Conservation (phyloP, 2,329 filamentous ascomycete genomes). For the Xylaria sp. region DNA sequence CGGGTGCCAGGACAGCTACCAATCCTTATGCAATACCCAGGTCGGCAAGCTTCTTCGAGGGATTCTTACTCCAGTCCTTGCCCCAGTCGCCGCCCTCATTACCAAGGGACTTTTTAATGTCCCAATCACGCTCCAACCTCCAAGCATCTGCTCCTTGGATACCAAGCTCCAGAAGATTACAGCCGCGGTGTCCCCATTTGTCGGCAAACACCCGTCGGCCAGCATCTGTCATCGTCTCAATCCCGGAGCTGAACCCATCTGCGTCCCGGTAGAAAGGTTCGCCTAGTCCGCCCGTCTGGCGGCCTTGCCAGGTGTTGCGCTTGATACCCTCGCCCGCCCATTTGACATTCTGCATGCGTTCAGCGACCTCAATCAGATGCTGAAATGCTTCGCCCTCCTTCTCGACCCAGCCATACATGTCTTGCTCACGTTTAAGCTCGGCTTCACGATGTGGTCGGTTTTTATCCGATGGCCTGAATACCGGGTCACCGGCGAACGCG, state of each 20-base stretch:
- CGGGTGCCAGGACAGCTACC: constrained; percentile 14
- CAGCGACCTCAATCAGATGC: constrained; percentile 49
- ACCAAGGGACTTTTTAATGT: constrained; percentile 42
- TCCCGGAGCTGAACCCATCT: constrained; percentile 50
- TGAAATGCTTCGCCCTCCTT: constrained; percentile 51
- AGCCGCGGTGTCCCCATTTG: constrained; percentile 57
- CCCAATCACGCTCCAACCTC: constrained; percentile 53
- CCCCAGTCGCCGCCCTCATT: constrained; percentile 48
- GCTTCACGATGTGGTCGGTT: constrained; percentile 42
- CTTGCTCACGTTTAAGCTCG: constrained; percentile 46
- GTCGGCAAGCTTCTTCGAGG: constrained; percentile 29
- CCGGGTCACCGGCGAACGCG: constrained; percentile 49
- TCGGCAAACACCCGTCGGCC: constrained; percentile 51
- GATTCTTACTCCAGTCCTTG: constrained; percentile 47
- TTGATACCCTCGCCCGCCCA: constrained; percentile 38
- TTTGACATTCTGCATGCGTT: constrained; percentile 48
- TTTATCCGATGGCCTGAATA: constrained; percentile 40
- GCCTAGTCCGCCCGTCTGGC: constrained; percentile 55
- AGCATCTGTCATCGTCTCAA: constrained; percentile 50
- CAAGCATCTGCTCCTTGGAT: constrained; percentile 51
- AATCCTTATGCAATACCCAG: constrained; percentile 34
- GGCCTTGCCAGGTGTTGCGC: constrained; percentile 55
- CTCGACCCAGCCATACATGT: constrained; percentile 48
- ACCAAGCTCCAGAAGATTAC: constrained; percentile 49
- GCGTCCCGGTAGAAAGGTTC: constrained; percentile 57